These are phyloP conservation scores for Trichoderma oligosporum DNA, from an alignment of 2,329 filamentous ascomycete genomes.

Conservation along the genomic window DNA sequence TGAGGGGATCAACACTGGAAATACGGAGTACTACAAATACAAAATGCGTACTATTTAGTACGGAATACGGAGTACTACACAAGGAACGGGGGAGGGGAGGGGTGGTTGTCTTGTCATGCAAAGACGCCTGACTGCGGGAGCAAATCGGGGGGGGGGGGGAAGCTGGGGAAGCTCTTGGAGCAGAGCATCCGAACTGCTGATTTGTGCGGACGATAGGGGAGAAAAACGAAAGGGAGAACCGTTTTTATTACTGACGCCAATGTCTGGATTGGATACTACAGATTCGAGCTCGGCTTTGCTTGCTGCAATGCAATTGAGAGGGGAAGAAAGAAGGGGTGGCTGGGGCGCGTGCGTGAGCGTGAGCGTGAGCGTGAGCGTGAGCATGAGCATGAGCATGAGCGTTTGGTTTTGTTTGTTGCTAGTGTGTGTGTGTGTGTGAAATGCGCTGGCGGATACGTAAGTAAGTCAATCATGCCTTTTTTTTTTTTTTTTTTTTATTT, in stretches of 20 bases:
- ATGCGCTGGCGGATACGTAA: background rate
- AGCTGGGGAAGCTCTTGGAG: too few relatives aligned
- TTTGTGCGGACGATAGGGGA: background rate
- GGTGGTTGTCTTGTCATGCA: constrained; percentile 6
- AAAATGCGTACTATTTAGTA: too few relatives aligned
- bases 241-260: background rate
- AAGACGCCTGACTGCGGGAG: constrained; percentile 19
- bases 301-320: background rate
- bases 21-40: too few relatives aligned
- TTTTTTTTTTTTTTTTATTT: background rate
- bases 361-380: too few relatives aligned
- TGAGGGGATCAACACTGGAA: too few relatives aligned
- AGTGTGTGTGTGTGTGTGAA: background rate
- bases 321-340: background rate
- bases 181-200: constrained; percentile 10
- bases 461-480: background rate
- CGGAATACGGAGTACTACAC: background rate
- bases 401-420: background rate
- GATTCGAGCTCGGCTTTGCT: background rate
- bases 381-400: too few relatives aligned
- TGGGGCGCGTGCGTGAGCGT: background rate
- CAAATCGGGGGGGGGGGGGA: constrained; percentile 19
- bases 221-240: background rate
- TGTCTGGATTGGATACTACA: background rate
- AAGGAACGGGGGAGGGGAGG: background rate